Base-by-base conservation (phyloP, 1,284 basidiomycete species). In the Rhizoctonia solani region DNA sequence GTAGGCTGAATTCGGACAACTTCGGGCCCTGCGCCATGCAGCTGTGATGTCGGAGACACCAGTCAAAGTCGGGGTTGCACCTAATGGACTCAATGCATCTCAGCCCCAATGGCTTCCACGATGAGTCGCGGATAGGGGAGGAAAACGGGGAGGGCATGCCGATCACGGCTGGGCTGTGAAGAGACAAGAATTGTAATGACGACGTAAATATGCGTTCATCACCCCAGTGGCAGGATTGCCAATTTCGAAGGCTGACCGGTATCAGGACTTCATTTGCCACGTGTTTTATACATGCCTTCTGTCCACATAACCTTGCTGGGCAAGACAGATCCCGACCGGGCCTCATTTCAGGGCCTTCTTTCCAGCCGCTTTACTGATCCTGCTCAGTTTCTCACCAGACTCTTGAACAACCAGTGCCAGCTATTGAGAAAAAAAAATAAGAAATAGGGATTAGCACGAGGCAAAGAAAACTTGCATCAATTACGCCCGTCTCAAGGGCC, bases 401-500 rank as follows among this genome's bases (percentile, higher is more conserved):
- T 92, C 89, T 74, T 92, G 89, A n/a, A 92, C 86, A 4, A 85
- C 84, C 1, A 92, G 77, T 9, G 89, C 87, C 30, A 92, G 76
- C 89, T n/a, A n/a, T n/a, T n/a, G n/a, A n/a, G n/a, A n/a, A n/a
- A n/a, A n/a, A n/a, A n/a, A n/a, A n/a, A n/a, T 92, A 67, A 9
- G 67, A 52, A 32, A 41, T 9, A 21, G 9, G 46, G 69, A 47
- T 72, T 66, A 65, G 53, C 67, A 50, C 56, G 54, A 16, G 53
- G 32, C 29, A 50, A n/a, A 19, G 13, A 47, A 11, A 37, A 75
- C 87, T 75, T 74, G 89, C 92, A 75, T 90, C 92, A 61, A 95
- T 87, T 37, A 95, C 85, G 1, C 92, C 92, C 1, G 92, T 94
- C 73, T 93, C 90, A 4, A 94, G 87, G 5, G 89, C 88, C 30